Percentiles rank a stretch among this genome's conserved stretches.
Evolutionary conservation across 495 filamentous ascomycete species (phyloP).

Genomic region (Symbiotaphrina buchneri): DNA sequence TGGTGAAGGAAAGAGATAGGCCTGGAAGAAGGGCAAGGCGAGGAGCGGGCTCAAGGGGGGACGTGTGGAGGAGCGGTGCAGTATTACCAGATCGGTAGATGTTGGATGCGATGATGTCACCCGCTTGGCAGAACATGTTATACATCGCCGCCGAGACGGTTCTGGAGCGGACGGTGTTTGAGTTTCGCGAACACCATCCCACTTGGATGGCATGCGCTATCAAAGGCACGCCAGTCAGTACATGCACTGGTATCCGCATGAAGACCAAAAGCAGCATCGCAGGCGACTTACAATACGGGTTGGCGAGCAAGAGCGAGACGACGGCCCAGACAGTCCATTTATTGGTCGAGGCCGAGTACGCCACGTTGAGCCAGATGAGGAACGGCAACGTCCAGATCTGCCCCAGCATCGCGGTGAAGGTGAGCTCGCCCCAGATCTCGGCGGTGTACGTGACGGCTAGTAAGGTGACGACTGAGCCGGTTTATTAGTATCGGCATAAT

Average conservation of each 20-base stretch:
- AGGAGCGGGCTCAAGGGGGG: too few relatives aligned
- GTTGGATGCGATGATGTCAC: too few relatives aligned
- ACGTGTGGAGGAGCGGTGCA: too few relatives aligned
- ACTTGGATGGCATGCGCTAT: too few relatives aligned
- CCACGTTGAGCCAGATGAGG: conserved; percentile 22
- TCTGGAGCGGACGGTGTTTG: too few relatives aligned
- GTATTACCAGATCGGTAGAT: too few relatives aligned
- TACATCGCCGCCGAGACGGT: too few relatives aligned
- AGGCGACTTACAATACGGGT: conserved; percentile 26
- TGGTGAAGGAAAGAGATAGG: conserved; percentile 6
- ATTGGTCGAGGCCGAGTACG: conserved; percentile 18
- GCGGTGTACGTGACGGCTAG: conserved; percentile 32
- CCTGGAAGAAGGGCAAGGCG: background rate
- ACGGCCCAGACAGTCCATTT: conserved; percentile 33
- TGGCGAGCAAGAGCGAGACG: conserved; percentile 30
- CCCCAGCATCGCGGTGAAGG: conserved; percentile 22
- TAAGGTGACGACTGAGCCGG: conserved; percentile 15
- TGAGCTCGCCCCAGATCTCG: conserved; percentile 31
- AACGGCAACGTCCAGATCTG: conserved; percentile 35
- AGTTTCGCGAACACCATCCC: too few relatives aligned
- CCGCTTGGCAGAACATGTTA: too few relatives aligned
- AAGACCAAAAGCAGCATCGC: conserved; percentile 19
- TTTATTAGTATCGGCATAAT: conserved; percentile 14
- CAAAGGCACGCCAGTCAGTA: too few relatives aligned
- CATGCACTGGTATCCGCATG: too few relatives aligned